Percentiles rank a stretch among this genome's conserved stretches.
Conservation (phyloP, 2,329 filamentous ascomycete species). For the Clathrospora elynae region DNA sequence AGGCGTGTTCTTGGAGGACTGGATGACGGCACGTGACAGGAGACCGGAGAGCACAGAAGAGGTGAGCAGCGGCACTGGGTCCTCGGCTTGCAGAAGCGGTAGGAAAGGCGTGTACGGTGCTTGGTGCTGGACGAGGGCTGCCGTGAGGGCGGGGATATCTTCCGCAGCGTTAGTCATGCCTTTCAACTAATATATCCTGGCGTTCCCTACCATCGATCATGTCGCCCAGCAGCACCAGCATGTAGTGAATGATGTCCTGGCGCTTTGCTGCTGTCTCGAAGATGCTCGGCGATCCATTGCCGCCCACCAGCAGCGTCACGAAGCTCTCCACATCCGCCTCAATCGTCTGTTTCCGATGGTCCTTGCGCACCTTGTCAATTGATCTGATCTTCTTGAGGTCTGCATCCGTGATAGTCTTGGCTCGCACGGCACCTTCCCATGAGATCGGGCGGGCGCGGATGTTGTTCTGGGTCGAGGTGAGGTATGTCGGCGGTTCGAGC, state of each 20-base stretch:
- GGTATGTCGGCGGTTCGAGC: constrained; percentile 87
- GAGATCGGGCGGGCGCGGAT: constrained; percentile 94
- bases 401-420: constrained; percentile 89
- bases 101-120: constrained; percentile 77
- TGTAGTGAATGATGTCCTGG: constrained; percentile 90
- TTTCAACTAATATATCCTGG: background rate
- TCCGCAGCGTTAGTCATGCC: constrained; percentile 28
- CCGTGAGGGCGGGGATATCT: constrained; percentile 81
- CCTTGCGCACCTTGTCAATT: constrained; percentile 93
- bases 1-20: constrained; percentile 62
- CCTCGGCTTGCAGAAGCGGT: constrained; percentile 83
- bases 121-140: constrained; percentile 73
- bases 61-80: constrained; percentile 86
- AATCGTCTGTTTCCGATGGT: constrained; percentile 82
- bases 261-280: constrained; percentile 81
- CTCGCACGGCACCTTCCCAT: constrained; percentile 94
- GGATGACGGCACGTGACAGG: constrained; percentile 67
- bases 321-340: constrained; percentile 82
- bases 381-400: constrained; percentile 96
- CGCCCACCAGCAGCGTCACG: constrained; percentile 77
- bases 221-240: constrained; percentile 86
- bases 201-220: constrained; percentile 74
- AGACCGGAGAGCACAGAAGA: constrained; percentile 84
- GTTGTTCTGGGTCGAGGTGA: constrained; percentile 90
- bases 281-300: constrained; percentile 69